These are phyloP conservation scores for Alternaria arbusti DNA, from an alignment of 2,329 filamentous ascomycete species.

Conservation along the genomic window DNA sequence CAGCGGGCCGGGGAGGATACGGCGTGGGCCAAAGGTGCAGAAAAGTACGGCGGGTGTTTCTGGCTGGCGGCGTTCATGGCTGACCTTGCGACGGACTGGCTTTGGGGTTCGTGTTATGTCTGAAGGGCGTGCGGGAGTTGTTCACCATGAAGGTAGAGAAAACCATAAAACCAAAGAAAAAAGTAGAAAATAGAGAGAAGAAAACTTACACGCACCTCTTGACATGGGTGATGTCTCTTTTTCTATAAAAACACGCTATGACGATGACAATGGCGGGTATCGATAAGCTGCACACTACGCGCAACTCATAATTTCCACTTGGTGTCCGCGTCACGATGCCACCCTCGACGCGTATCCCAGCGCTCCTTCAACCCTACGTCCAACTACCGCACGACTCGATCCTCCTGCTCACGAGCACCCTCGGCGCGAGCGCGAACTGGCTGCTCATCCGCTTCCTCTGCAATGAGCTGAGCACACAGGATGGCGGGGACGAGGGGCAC, in stretches of 20 bases:
- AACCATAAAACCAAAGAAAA: slow-evolving; percentile 16
- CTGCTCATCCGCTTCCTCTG: slow-evolving; percentile 60
- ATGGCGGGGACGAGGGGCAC: slow-evolving; percentile 36
- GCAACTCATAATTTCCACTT: slow-evolving; percentile 6
- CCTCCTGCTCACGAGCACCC: slow-evolving; percentile 71
- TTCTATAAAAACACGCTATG: not conserved
- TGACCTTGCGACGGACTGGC: not conserved
- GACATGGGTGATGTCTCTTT: not conserved
- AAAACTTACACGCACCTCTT: not conserved
- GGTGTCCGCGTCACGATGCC: slow-evolving; percentile 32
- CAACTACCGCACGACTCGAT: slow-evolving; percentile 65
- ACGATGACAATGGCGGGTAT: not conserved
- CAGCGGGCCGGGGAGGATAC: not conserved
- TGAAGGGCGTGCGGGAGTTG: not conserved
- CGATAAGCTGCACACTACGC: slow-evolving; percentile 12
- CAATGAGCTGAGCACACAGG: slow-evolving; percentile 50
- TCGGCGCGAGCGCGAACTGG: slow-evolving; percentile 61
- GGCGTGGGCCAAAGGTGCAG: not conserved
- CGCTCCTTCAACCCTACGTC: slow-evolving; percentile 70
- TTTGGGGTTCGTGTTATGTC: not conserved
- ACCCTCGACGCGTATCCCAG: slow-evolving; percentile 62
- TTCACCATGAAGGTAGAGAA: not conserved
- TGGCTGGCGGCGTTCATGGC: not conserved
- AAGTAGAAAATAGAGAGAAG: not conserved
- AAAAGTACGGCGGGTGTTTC: not conserved